phyloP scores from a whole-genome alignment of 257 asterid genomes.

The Euphrasia confusa region DNA sequence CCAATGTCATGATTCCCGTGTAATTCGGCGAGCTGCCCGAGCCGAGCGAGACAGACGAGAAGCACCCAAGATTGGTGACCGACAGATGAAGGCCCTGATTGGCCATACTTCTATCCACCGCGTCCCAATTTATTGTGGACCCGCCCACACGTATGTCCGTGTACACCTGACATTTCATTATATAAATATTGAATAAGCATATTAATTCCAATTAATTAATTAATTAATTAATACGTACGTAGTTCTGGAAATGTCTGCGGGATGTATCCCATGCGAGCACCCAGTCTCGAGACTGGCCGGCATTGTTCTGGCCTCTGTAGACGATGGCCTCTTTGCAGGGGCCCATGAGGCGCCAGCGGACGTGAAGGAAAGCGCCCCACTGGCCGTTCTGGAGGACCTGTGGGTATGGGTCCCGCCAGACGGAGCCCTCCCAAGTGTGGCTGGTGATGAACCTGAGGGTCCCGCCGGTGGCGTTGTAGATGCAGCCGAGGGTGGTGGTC shows the following conservation, averaged over 20 bases:
- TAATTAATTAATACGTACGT: neutral
- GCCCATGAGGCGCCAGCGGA: constrained; percentile 1
- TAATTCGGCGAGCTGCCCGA: neutral
- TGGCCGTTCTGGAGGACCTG: neutral
- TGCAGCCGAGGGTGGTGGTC: neutral
- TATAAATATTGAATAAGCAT: neutral
- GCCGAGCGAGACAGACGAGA: neutral
- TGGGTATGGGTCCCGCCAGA: neutral
- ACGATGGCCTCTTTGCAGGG: neutral
- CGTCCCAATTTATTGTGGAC: neutral
- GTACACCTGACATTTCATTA: too few relatives aligned
- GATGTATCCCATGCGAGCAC: neutral
- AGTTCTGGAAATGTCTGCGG: neutral
- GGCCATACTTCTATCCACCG: neutral
- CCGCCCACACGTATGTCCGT: neutral
- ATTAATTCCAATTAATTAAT: neutral
- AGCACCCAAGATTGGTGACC: neutral
- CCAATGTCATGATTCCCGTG: neutral
- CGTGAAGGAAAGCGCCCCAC: neutral
- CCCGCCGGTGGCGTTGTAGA: neutral
- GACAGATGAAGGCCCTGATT: neutral
- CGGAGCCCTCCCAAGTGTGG: neutral
- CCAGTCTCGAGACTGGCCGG: neutral
- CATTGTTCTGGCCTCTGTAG: neutral
- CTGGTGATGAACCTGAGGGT: neutral